Base-by-base conservation (phyloP, 164 flowering plant genomes). In the Cinnamomum chago region DNA sequence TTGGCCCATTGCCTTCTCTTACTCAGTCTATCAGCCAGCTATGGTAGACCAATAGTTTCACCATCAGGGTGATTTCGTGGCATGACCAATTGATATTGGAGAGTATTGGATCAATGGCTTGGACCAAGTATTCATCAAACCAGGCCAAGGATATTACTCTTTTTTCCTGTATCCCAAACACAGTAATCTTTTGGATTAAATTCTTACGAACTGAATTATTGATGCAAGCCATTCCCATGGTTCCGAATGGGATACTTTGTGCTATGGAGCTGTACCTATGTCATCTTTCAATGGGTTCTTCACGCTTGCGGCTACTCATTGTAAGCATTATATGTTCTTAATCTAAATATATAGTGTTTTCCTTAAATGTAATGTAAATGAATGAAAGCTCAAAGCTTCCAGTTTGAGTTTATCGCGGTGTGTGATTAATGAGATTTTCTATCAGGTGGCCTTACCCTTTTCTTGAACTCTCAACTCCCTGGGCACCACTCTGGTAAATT, bases 401-500 rank as follows among this genome's bases (percentile, higher is more conserved):
- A 23, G 22, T 67, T 27, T 33, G 69, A 30, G 69, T 30, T 67
- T 67, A 30, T 13, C 30, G 33, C 28, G 18, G 20, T 30, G n/a
- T 68, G 47, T 68, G 18, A 76, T 52, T 18, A 68, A 30, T 28
- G 10, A 18, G 11, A 62, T n/a, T 72, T 25, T 82, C 65, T 51
- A 35, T 51, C n/a, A 92, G 97, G 97, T 92, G 97, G 97, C 97
- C 97, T 47, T 92, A 92, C 75, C 90, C 94, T 47, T 91, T 91
- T 79, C 90, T 91, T 1, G 89, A 88, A 78, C 91, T 93, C 67
- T 70, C 86, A 13, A 85, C 85, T 2, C 82, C 88, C 28, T 89
- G 88, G 91, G 93, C 95, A 20, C 95, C 97, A 25, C 23, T 87
- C 2, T 92, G 97, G 97, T 92, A 87, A 18, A 11, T 22, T 69